phyloP scores from a whole-genome alignment of 164 flowering plant species.

The Macadamia integrifolia region DNA sequence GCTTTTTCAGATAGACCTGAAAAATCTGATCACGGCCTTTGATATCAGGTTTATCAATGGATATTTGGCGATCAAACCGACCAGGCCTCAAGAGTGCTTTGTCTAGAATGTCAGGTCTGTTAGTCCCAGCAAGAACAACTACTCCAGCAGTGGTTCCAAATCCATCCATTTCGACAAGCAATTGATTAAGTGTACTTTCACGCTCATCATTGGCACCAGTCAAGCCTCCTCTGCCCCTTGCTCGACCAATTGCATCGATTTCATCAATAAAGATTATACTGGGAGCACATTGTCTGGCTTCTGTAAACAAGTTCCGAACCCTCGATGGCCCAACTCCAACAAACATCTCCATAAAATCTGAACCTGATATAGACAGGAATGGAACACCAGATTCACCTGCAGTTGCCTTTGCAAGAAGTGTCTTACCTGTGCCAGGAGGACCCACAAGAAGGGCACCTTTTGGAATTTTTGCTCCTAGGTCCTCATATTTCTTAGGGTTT shows the following conservation, averaged over 20 bases:
- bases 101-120: conserved; percentile 84
- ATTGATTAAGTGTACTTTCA: conserved; percentile 87
- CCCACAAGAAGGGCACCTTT: conserved; percentile 94
- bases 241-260: conserved; percentile 94
- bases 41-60: conserved; percentile 84
- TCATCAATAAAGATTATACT: conserved; percentile 90
- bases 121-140: conserved; percentile 90
- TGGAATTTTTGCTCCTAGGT: conserved; percentile 85
- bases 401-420: conserved; percentile 92
- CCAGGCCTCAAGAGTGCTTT: conserved; percentile 88
- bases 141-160: conserved; percentile 89
- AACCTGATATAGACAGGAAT: conserved; percentile 79
- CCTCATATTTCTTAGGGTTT: conserved; percentile 86
- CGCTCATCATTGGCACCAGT: conserved; percentile 81
- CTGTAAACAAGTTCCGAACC: conserved; percentile 76
- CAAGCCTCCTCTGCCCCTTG: conserved; percentile 78
- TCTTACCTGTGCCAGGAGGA: conserved; percentile 95
- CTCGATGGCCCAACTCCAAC: conserved; percentile 95
- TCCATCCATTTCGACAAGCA: conserved; percentile 96
- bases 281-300: conserved; percentile 88
- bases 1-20: conserved; percentile 54
- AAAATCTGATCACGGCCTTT: conserved; percentile 82
- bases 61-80: conserved; percentile 84
- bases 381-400: conserved; percentile 93
- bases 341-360: conserved; percentile 96